Conservation (phyloP, 208 protist species). For the Wallacemonas collosoma region DNA sequence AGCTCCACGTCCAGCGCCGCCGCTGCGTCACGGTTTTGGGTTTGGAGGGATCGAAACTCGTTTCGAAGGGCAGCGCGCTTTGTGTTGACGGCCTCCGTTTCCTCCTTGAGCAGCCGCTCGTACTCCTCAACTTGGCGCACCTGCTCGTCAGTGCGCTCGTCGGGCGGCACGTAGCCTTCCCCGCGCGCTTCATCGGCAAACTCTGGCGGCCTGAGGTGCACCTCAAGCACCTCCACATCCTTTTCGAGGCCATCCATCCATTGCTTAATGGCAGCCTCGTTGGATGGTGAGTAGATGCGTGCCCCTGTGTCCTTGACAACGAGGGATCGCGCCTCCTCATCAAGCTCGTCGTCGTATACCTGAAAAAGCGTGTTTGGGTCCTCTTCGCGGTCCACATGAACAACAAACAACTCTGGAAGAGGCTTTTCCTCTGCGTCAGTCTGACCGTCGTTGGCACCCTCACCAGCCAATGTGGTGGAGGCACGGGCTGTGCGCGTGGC, state of each 20-base stretch:
- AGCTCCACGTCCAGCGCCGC: constrained; percentile 58
- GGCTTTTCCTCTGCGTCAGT: not conserved
- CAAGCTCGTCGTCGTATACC: constrained; percentile 80
- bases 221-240: constrained; percentile 64
- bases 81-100: constrained; percentile 61
- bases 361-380: constrained; percentile 65
- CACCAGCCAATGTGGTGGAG: no score
- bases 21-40: constrained; percentile 43
- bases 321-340: constrained; percentile 51
- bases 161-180: constrained; percentile 68
- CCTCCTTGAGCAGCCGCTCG: constrained; percentile 77
- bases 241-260: constrained; percentile 94
- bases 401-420: constrained; percentile 40
- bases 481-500: not conserved
- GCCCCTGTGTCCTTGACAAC: constrained; percentile 29
- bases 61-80: constrained; percentile 58
- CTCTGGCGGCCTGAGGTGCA: constrained; percentile 63
- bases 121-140: constrained; percentile 68
- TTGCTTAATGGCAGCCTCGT: constrained; percentile 78
- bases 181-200: constrained; percentile 70
- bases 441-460: no score
- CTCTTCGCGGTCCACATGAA: constrained; percentile 61
- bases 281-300: constrained; percentile 41
- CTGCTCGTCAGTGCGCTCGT: constrained; percentile 90
- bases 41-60: constrained; percentile 68